phyloP scores from a whole-genome alignment of 2,329 filamentous ascomycete species.

The Epichloe scottii region DNA sequence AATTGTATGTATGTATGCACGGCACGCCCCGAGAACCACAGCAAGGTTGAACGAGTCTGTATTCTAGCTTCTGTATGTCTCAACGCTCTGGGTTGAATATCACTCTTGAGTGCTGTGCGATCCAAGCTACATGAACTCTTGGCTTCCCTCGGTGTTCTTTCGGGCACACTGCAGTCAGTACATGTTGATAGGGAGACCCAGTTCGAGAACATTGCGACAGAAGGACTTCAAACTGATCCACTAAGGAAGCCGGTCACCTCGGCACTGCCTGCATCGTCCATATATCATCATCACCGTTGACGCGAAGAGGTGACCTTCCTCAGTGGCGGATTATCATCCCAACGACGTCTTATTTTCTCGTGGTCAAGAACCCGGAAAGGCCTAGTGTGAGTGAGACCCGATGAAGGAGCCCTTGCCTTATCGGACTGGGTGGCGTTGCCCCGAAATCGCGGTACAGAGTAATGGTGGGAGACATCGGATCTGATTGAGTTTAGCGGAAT shows the following conservation, averaged over 20 bases:
- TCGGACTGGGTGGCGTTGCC: background rate
- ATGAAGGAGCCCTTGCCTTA: background rate
- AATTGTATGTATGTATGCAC: background rate
- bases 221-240: no score
- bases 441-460: background rate
- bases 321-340: background rate
- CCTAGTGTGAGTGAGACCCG: background rate
- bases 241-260: background rate
- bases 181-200: no score
- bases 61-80: background rate
- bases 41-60: background rate
- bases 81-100: background rate
- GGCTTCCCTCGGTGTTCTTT: background rate
- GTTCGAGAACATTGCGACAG: no score
- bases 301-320: background rate
- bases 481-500: background rate
- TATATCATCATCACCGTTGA: background rate
- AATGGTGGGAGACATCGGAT: no score
- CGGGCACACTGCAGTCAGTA: background rate
- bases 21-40: background rate
- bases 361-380: background rate
- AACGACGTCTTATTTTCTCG: background rate
- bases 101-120: background rate
- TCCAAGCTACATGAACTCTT: background rate
- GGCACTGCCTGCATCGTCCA: background rate